Evolutionary conservation across 2,329 filamentous ascomycete species (phyloP), one percentile per base, ranked within the genome.

Genomic region (Phoma herbarum): DNA sequence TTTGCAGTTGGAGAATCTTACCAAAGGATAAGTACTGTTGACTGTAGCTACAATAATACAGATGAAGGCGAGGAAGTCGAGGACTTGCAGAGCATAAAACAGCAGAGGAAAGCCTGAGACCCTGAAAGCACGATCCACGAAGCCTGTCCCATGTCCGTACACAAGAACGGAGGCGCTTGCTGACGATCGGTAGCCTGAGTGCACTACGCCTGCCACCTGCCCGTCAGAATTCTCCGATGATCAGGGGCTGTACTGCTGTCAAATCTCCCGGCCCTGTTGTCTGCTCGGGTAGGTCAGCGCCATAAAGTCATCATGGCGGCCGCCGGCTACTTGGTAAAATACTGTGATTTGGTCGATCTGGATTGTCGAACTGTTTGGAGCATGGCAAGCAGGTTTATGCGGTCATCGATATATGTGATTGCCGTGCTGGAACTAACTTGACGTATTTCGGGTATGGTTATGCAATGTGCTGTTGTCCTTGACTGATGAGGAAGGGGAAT

Each of bases 101-200:
- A 57, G 48, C 49, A 58, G 53, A 63, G 64, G 58, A 45, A 60
- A 41, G 60, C 59, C 43, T 18, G 33, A 64, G 54, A 64, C 64
- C 64, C 64, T 52, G 57, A 60, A 44, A 60, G 42, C 43, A 49
- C 43, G 29, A 58, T 51, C 49, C 28, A 48, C 44, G 52, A 35
- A 47, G 50, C 53, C 56, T 54, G 33, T 20, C 39, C 46, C 59
- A 49, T 53, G 47, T 56, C 53, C 35, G 26, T n/a, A 45, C 45
- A 57, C 25, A 62, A 60, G 23, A 62, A 59, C 46, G 45, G 62
- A 57, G 49, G 55, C 58, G 52, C 52, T 57, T 52, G 57, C 55
- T 61, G 60, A 58, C 42, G 55, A 58, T 63, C 60, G 58, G 55
- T 52, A 44, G 45, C 43, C 43, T 43, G 49, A 56, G 47, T 42